These are phyloP conservation scores for Cnidoscolus chayamansa DNA, from an alignment of 441 rosid genomes.

Conservation along the genomic window DNA sequence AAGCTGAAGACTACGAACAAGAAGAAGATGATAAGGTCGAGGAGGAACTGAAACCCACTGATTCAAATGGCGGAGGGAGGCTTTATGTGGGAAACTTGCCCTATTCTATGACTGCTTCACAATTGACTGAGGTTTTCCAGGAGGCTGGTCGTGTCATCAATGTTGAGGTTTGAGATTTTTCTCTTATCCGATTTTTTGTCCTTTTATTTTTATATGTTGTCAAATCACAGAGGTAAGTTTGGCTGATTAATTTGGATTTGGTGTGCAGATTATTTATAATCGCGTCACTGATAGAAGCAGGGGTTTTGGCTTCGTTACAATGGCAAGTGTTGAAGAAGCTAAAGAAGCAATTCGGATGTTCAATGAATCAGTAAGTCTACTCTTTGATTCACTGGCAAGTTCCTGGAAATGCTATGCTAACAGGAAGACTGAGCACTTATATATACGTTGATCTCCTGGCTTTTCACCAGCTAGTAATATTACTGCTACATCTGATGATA, in stretches of 20 bases:
- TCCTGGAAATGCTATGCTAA: too few species aligned
- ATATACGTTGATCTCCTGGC: too few species aligned
- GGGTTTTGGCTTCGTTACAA: constrained; percentile 83
- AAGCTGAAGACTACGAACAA: constrained; percentile 23
- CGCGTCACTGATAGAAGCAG: constrained; percentile 91
- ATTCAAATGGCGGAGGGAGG: constrained; percentile 52
- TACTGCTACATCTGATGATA: not conserved
- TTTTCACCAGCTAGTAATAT: too few species aligned
- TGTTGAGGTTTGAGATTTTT: constrained; percentile 52
- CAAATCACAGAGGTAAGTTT: not conserved
- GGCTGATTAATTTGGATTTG: not conserved
- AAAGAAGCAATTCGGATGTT: constrained; percentile 73
- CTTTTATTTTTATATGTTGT: not conserved
- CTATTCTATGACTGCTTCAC: constrained; percentile 61
- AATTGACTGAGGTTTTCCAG: constrained; percentile 54
- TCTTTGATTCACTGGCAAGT: not conserved
- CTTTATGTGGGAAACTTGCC: constrained; percentile 85
- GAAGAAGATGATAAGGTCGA: constrained; percentile 24
- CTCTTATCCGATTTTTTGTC: too few species aligned
- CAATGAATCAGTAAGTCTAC: constrained; percentile 68
- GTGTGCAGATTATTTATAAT: constrained; percentile 66
- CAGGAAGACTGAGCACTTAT: too few species aligned
- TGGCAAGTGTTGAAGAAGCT: constrained; percentile 77
- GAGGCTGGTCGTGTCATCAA: constrained; percentile 71
- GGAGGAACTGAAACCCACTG: constrained; percentile 8